Base-by-base conservation (phyloP, 192 early-diverging fungal genomes). In the Neocallimastix lanati region DNA sequence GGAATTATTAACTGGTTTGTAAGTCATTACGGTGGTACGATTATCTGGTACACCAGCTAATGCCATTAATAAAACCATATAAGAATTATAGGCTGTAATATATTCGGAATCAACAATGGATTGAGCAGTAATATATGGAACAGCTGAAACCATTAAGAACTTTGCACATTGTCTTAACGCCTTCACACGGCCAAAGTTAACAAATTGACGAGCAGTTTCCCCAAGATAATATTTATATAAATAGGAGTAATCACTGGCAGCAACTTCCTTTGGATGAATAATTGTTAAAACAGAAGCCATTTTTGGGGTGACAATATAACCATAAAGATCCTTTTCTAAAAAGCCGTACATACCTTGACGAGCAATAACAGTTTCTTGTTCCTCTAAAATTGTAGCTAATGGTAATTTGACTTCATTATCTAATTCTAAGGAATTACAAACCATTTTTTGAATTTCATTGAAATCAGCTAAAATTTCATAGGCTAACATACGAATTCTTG, bases 211-310 rank as follows among this genome's bases (percentile, higher is more conserved):
- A 13, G 85, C 84, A 27, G 84, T 50, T 80, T 88, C 85, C 13
- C 85, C 87, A n/a, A 86, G 78, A 77, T 85, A 88, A 78, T 83
- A 87, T 30, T 83, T 80, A 78, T 84, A 86, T 76, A 86, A 79
- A 13, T 77, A 78, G 18, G 84, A 81, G 35, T 78, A 85, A 76
- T 86, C 84, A 77, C 82, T 83, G 15, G 50, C 36, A 21, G 85
- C 84, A 0, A 88, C 84, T 16, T 85, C 82, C 29, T 35, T 33
- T n/a, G 86, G 79, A 15, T 83, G 78, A n/a, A 87, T 81, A 30
- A 82, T 76, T 12, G 77, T 77, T 33, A 88, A 79, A n/a, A 33
- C 50, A 5, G 85, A 76, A 36, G 84, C 80, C 13, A 85, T 79
- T 6, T 79, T 76, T 15, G 87, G 84, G 27, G 77, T 78, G 0